Evolutionary conservation across 129 eudicot genomes (phyloP), one percentile per base, ranked within the genome.

Genomic region (Daucus carota): DNA sequence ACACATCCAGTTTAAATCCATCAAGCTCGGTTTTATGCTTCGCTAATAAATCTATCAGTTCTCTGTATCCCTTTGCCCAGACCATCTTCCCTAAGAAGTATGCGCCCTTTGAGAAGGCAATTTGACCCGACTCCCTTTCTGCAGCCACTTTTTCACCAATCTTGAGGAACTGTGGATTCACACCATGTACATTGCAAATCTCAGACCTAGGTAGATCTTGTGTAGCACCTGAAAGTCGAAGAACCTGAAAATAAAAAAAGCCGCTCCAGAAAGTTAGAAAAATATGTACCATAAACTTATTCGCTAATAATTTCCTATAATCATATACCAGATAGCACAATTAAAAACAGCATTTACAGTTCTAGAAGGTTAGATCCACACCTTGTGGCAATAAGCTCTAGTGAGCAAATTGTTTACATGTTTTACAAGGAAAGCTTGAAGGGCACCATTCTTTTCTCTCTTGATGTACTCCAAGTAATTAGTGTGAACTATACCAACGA

Each of bases 1-100:
- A 94, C 24, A 94, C 97, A 81, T 94, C 99, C 76, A 94, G 42
- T 40, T 94, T 91, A 76, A 94, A 92, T n/a, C 92, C 94, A 69
- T 87, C 87, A 33, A 94, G 93, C 38, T 94, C 89, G 36, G 75
- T 82, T 46, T 91, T 89, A 67, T 89, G 96, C 83, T 94, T 94
- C 2, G 96, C 82, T 73, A 94, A 82, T 79, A 94, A 81, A 82
- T 91, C 97, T 73, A 94, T 91, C 59, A 94, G 72, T 83, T 94
- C 99, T 36, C 82, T 76, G 77, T 94, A 94, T 67, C 99, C 99
- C 82, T 94, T 94, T 17, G 99, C 99, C 99, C 99, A 94, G 34
- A 94, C 99, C 99, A 94, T 94, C 86, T 94, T 94, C 16, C 99
- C 99, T 80, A 94, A 75, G 83, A 94, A 94, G 80, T 94, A 94